Conservation (phyloP, 768 basidiomycete genomes). For the Lactarius deliciosus region DNA sequence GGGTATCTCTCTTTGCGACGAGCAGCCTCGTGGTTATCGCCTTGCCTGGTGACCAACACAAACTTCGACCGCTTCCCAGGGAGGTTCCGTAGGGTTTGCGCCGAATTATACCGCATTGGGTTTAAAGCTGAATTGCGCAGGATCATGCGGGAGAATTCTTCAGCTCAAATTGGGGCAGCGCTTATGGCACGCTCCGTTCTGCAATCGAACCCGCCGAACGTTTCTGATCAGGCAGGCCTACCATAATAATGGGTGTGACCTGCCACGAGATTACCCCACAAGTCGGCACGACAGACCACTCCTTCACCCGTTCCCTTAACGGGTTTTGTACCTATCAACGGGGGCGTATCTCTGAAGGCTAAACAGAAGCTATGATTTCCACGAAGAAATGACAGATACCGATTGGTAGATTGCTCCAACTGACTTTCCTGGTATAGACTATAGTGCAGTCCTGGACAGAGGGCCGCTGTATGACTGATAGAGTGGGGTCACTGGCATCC, state of each 20-base stretch:
- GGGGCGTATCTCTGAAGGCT: neutral
- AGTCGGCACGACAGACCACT: neutral
- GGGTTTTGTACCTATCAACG: neutral
- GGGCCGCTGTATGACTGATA: neutral
- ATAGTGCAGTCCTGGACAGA: neutral
- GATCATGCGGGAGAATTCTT: neutral
- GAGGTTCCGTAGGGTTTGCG: neutral
- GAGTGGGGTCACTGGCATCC: neutral
- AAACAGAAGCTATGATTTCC: neutral
- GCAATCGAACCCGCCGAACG: neutral
- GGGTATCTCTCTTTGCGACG: neutral
- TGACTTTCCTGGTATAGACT: neutral
- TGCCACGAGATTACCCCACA: neutral
- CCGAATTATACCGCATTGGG: conserved; percentile 15
- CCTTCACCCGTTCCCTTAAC: neutral
- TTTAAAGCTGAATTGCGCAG: conserved; percentile 2
- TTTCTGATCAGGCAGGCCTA: neutral
- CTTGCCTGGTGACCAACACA: neutral
- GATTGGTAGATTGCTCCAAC: neutral
- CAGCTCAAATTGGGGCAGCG: neutral
- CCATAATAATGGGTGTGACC: neutral
- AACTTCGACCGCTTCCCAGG: neutral
- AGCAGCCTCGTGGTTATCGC: neutral
- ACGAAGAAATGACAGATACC: neutral
- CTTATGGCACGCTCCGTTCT: conserved; percentile 2